Conservation (phyloP, 75 land plant species). For the Selaginella moellendorffii region DNA sequence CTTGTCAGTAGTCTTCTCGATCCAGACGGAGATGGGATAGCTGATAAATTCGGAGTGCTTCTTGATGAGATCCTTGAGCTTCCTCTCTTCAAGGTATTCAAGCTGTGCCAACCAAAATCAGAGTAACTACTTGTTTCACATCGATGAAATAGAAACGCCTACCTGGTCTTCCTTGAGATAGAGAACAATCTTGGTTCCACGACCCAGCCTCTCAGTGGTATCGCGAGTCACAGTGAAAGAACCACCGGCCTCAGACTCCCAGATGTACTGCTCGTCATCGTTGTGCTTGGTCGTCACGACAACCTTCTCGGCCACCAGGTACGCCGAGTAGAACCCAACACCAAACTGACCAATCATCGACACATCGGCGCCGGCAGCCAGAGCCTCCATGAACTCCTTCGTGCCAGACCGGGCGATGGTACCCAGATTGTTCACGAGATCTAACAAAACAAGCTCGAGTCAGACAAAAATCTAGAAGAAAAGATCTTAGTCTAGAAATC, state of each 20-base stretch:
- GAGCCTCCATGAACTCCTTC: slow-evolving; percentile 61
- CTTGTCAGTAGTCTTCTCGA: slow-evolving; percentile 69
- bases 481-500: slow-evolving; percentile 33
- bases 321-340: too few species aligned
- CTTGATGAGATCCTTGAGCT: slow-evolving; percentile 51
- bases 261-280: slow-evolving; percentile 56
- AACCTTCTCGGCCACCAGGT: too few species aligned
- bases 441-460: slow-evolving; percentile 7
- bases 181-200: too few species aligned
- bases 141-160: background rate
- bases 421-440: slow-evolving; percentile 58
- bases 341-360: too few species aligned
- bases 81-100: slow-evolving; percentile 68
- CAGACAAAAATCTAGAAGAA: background rate
- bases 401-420: slow-evolving; percentile 59
- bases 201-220: slow-evolving; percentile 38
- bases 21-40: slow-evolving; percentile 61
- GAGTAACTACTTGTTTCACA: background rate
- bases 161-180: slow-evolving; percentile 78
- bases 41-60: too few species aligned
- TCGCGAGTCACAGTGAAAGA: too few species aligned
- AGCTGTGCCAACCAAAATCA: too few species aligned
- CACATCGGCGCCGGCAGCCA: slow-evolving; percentile 74
- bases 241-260: too few species aligned
- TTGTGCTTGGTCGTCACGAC: too few species aligned